Percentiles rank a stretch among this genome's conserved stretches.
phyloP scores from a whole-genome alignment of 495 filamentous ascomycete species.

The Aspergillus campestris region DNA sequence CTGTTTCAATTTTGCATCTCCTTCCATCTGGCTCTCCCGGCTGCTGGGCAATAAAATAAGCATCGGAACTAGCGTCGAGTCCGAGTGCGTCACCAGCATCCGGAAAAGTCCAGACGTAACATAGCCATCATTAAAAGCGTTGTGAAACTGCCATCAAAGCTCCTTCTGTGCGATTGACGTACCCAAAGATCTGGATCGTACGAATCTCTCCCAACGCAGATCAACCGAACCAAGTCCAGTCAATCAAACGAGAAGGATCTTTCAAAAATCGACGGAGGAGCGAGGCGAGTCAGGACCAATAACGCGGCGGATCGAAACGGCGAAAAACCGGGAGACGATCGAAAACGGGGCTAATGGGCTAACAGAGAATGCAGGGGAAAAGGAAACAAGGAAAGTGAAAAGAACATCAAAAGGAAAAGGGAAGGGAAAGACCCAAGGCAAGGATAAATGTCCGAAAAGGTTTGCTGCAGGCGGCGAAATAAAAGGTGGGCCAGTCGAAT shows the following conservation, averaged over 20 bases:
- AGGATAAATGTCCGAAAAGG: conserved; percentile 32
- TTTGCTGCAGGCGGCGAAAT: conserved; percentile 23
- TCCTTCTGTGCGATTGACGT: conserved; percentile 3
- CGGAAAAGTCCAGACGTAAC: conserved; percentile 21
- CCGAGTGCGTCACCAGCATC: conserved; percentile 9
- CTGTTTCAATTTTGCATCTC: conserved; percentile 32
- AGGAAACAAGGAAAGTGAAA: conserved; percentile 11
- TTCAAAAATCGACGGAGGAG: conserved; percentile 7
- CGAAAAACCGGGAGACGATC: conserved; percentile 29
- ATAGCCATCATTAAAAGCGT: conserved; percentile 34
- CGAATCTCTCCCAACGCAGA: neutral
- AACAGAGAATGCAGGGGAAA: conserved; percentile 27
- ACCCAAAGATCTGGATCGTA: neutral
- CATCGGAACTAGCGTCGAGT: neutral
- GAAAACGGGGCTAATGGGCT: conserved; percentile 30
- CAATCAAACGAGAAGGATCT: neutral
- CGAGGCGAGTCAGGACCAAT: conserved; percentile 9
- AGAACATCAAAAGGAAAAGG: conserved; percentile 6
- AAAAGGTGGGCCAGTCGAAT: conserved; percentile 22
- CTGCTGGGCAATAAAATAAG: conserved; percentile 7
- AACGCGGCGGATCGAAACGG: conserved; percentile 28
- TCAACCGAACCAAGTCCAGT: no score
- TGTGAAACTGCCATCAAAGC: conserved; percentile 17
- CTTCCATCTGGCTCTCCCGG: conserved; percentile 22
- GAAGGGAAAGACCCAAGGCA: conserved; percentile 29